phyloP scores from a whole-genome alignment of 805 yeast genomes.

The Teunomyces stri region DNA sequence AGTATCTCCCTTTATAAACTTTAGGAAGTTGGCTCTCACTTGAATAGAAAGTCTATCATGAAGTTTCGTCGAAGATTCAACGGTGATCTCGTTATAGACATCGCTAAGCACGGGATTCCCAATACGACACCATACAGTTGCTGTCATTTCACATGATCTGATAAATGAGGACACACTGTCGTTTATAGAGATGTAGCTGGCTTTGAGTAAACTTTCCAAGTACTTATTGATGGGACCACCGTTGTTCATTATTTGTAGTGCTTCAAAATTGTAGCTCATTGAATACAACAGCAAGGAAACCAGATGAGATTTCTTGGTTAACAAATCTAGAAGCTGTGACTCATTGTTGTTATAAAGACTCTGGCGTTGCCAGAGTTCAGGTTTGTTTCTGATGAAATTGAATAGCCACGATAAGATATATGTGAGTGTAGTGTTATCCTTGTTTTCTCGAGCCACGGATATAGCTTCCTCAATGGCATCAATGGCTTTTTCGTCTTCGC shows the following conservation, averaged over 20 bases:
- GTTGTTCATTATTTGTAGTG: conserved; percentile 50
- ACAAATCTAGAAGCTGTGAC: conserved; percentile 64
- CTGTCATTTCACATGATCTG: conserved; percentile 44
- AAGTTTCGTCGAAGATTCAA: conserved; percentile 34
- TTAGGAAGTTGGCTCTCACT: conserved; percentile 37
- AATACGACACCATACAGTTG: conserved; percentile 50
- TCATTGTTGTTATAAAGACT: conserved; percentile 51
- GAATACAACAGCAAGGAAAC: conserved; percentile 51
- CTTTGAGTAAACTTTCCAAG: conserved; percentile 56
- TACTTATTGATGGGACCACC: conserved; percentile 47
- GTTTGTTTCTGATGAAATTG: conserved; percentile 66
- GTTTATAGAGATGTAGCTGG: conserved; percentile 53
- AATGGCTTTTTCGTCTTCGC: conserved; percentile 65
- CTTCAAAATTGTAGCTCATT: conserved; percentile 65
- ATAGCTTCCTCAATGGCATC: conserved; percentile 85
- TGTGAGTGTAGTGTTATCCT: conserved; percentile 69
- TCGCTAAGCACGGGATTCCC: conserved; percentile 49
- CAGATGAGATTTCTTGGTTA: conserved; percentile 52
- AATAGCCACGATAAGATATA: conserved; percentile 73
- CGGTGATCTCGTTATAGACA: conserved; percentile 47
- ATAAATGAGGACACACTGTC: conserved; percentile 43
- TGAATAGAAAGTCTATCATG: conserved; percentile 38
- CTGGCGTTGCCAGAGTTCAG: conserved; percentile 48
- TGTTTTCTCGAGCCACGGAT: conserved; percentile 80
- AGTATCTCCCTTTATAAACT: conserved; percentile 38